Percentiles rank a stretch among this genome's conserved stretches.
Evolutionary conservation across 2,329 filamentous ascomycete species (phyloP).

Genomic region (Ophiostoma sp.): DNA sequence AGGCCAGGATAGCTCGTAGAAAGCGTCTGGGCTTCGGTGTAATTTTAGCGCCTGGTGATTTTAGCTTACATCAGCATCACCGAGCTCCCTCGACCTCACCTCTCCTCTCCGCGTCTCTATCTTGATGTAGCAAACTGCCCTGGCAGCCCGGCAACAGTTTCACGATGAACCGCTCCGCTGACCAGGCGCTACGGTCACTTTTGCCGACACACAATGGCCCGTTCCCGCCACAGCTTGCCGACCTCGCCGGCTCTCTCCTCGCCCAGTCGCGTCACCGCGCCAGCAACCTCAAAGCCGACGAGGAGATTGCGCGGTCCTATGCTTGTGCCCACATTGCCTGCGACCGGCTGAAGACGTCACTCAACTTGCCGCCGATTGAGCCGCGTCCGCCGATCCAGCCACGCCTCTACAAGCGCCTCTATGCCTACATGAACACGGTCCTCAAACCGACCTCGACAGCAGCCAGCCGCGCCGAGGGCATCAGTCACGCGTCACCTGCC

Average conservation of each 20-base stretch:
- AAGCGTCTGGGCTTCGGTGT: not conserved
- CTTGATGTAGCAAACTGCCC: not conserved
- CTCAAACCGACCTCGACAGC: slow-evolving; percentile 38
- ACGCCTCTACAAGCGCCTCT: slow-evolving; percentile 76
- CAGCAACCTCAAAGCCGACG: slow-evolving; percentile 71
- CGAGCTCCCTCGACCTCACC: not conserved
- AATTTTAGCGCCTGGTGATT: not conserved
- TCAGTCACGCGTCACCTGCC: slow-evolving; percentile 26
- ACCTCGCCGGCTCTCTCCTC: slow-evolving; percentile 67
- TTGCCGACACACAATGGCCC: slow-evolving; percentile 66
- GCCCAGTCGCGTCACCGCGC: slow-evolving; percentile 76
- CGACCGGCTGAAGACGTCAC: slow-evolving; percentile 71
- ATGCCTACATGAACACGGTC: slow-evolving; percentile 70
- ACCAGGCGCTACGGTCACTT: slow-evolving; percentile 66
- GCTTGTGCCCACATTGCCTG: slow-evolving; percentile 87
- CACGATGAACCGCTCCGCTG: slow-evolving; percentile 67
- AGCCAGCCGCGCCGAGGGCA: not conserved
- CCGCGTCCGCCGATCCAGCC: slow-evolving; percentile 73
- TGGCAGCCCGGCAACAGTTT: not conserved
- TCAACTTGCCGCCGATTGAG: slow-evolving; percentile 72
- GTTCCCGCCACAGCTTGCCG: slow-evolving; percentile 63
- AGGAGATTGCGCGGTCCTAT: slow-evolving; percentile 80
- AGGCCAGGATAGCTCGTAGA: not conserved
- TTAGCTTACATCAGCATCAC: not conserved
- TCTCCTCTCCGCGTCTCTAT: not conserved